These are phyloP conservation scores for Ceratobasidium sp. DNA, from an alignment of 1,284 basidiomycete species.

Conservation along the genomic window DNA sequence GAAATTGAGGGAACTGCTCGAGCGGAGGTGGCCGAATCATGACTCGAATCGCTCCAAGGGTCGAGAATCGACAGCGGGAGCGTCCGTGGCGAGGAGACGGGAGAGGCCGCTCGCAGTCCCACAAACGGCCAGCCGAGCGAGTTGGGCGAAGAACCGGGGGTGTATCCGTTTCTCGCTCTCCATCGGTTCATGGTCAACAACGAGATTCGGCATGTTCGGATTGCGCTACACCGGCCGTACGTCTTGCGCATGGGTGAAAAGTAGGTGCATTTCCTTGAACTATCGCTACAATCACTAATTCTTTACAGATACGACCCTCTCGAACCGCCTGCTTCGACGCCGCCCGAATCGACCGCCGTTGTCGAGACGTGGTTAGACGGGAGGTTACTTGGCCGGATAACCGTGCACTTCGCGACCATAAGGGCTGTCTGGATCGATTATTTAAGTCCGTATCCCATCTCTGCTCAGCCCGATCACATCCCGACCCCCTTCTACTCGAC, in stretches of 20 bases:
- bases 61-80: neutral
- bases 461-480: no score
- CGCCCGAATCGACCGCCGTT: slow-evolving; percentile 24
- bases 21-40: neutral
- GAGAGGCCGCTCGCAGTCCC: neutral
- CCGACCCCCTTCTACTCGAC: neutral
- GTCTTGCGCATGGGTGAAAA: slow-evolving; percentile 24
- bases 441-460: slow-evolving; percentile 20
- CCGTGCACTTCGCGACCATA: slow-evolving; percentile 18
- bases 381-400: slow-evolving; percentile 27
- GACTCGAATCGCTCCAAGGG: slow-evolving; percentile 10
- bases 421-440: slow-evolving; percentile 37
- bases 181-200: slow-evolving; percentile 9
- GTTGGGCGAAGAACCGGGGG: slow-evolving; percentile 19
- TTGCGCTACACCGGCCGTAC: slow-evolving; percentile 33
- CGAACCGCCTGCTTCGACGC: slow-evolving; percentile 30
- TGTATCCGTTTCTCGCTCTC: slow-evolving; percentile 22
- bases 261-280: neutral
- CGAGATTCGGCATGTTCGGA: slow-evolving; percentile 15
- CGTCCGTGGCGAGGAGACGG: slow-evolving; percentile 1
- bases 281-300: neutral
- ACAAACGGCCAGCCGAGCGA: neutral
- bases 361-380: slow-evolving; percentile 12
- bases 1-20: neutral
- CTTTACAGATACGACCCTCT: slow-evolving; percentile 12